These are phyloP conservation scores for Cladosporium halotolerans DNA, from an alignment of 2,329 filamentous ascomycete genomes.

Conservation along the genomic window DNA sequence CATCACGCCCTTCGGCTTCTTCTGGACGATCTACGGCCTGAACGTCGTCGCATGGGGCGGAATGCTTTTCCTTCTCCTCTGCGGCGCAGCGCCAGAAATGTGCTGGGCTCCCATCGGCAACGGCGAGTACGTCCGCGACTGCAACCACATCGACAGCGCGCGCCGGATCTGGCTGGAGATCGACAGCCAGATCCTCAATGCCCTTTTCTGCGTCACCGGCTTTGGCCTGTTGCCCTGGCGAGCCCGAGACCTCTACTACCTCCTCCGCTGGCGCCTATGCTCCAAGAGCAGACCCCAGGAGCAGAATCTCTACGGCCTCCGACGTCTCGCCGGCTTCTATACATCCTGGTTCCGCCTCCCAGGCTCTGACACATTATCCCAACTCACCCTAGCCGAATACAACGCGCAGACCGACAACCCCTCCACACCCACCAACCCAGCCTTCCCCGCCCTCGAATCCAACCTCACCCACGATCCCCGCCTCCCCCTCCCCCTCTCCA, in stretches of 20 bases:
- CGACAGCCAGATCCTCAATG: slow-evolving; percentile 76
- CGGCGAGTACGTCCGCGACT: slow-evolving; percentile 21
- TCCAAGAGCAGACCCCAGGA: slow-evolving; percentile 15
- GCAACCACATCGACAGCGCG: slow-evolving; percentile 48
- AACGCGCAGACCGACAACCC: not conserved
- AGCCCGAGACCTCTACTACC: slow-evolving; percentile 70
- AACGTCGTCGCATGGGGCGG: slow-evolving; percentile 85
- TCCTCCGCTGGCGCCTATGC: slow-evolving; percentile 57
- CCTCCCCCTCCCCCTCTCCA: slow-evolving; percentile 58
- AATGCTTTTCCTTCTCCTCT: slow-evolving; percentile 81
- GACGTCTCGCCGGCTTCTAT: slow-evolving; percentile 68
- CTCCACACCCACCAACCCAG: not conserved
- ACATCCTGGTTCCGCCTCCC: slow-evolving; percentile 67
- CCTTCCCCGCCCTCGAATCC: slow-evolving; percentile 31
- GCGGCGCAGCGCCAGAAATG: slow-evolving; percentile 68
- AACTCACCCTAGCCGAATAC: slow-evolving; percentile 17
- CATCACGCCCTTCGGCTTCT: slow-evolving; percentile 67
- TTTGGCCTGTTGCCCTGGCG: slow-evolving; percentile 83
- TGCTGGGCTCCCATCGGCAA: slow-evolving; percentile 47
- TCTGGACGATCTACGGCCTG: slow-evolving; percentile 71
- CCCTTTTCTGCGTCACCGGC: slow-evolving; percentile 78
- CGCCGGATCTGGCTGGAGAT: slow-evolving; percentile 81
- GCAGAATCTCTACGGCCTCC: slow-evolving; percentile 49
- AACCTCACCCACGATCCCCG: slow-evolving; percentile 29
- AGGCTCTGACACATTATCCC: slow-evolving; percentile 56